Percentiles rank a stretch among this genome's conserved stretches.
These are phyloP conservation scores for Paragyromitra xinjiangensis DNA, from an alignment of 495 filamentous ascomycete genomes.

Conservation along the genomic window DNA sequence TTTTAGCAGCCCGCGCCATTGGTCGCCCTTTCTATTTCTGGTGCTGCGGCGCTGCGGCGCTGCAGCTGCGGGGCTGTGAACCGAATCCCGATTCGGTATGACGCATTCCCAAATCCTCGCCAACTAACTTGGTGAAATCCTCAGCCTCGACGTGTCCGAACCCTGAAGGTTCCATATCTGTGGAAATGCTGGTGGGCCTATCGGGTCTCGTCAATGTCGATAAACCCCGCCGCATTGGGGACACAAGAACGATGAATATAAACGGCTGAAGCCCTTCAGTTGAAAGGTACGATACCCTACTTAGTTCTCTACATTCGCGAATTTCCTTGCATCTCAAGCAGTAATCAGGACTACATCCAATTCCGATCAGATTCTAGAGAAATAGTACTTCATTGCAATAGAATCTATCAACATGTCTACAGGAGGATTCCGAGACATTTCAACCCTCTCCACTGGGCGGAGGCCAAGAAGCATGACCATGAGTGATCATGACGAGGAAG, in stretches of 20 bases:
- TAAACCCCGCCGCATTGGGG: conserved; percentile 15
- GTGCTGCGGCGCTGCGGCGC: conserved; percentile 11
- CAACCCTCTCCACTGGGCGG: conserved; percentile 32
- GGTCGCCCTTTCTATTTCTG: conserved; percentile 37
- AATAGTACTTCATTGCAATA: conserved; percentile 4
- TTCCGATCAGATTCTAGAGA: neutral
- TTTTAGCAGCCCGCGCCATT: neutral
- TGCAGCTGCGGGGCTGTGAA: conserved; percentile 2
- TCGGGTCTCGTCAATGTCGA: neutral
- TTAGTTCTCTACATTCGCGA: neutral
- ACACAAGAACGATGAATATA: conserved; percentile 31
- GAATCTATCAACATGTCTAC: conserved; percentile 30
- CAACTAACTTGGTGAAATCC: neutral
- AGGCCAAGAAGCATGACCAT: conserved; percentile 45
- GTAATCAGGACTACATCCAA: neutral
- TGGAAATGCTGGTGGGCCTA: conserved; percentile 7
- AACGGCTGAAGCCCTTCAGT: conserved; percentile 15
- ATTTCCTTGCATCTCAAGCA: conserved; percentile 7
- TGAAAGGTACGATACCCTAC: conserved; percentile 15
- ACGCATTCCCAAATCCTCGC: neutral
- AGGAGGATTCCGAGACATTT: conserved; percentile 42
- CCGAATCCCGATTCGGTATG: conserved; percentile 1
- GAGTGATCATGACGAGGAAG: conserved; percentile 43
- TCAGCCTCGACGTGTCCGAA: conserved; percentile 43
- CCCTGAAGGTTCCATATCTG: conserved; percentile 25